phyloP scores from a whole-genome alignment of 371 early-diverging fungal species.

The Smittium mucronatum region DNA sequence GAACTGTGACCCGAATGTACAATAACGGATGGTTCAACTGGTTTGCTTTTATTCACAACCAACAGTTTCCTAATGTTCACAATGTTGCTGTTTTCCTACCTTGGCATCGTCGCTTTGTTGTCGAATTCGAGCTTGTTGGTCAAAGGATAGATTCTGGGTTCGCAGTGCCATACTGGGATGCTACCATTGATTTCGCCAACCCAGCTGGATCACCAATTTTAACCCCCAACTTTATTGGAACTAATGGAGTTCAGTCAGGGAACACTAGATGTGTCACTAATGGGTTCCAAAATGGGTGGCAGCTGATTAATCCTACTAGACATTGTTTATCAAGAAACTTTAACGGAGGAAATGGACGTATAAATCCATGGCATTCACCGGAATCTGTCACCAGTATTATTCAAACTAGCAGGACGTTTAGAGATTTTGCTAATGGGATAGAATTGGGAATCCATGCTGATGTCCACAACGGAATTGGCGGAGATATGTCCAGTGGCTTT shows the following conservation, averaged over 20 bases:
- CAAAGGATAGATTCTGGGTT: conserved; percentile 32
- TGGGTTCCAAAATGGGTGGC: conserved; percentile 21
- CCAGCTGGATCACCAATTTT: conserved; percentile 17
- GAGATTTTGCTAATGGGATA: conserved; percentile 26
- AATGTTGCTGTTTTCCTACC: conserved; percentile 28
- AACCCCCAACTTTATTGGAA: conserved; percentile 18
- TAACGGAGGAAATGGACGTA: conserved; percentile 16
- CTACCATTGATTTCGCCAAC: conserved; percentile 18
- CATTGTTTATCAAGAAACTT: conserved; percentile 29
- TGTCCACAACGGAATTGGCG: conserved; percentile 29
- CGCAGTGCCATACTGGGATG: conserved; percentile 39
- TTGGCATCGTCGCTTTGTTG: conserved; percentile 29
- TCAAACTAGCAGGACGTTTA: conserved; percentile 16
- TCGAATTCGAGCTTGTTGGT: conserved; percentile 29
- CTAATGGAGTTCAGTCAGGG: conserved; percentile 18
- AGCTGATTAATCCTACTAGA: conserved; percentile 22
- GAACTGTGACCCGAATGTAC: conserved; percentile 22
- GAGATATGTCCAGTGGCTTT: conserved; percentile 29
- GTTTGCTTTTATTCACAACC: conserved; percentile 21
- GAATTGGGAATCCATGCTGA: conserved; percentile 34
- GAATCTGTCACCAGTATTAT: conserved; percentile 27
- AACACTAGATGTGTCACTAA: conserved; percentile 16
- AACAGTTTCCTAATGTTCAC: conserved; percentile 19
- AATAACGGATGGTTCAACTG: conserved; percentile 24
- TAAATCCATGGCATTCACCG: conserved; percentile 24